Conservation (phyloP, 345 rosid genomes). For the Durio zibethinus region DNA sequence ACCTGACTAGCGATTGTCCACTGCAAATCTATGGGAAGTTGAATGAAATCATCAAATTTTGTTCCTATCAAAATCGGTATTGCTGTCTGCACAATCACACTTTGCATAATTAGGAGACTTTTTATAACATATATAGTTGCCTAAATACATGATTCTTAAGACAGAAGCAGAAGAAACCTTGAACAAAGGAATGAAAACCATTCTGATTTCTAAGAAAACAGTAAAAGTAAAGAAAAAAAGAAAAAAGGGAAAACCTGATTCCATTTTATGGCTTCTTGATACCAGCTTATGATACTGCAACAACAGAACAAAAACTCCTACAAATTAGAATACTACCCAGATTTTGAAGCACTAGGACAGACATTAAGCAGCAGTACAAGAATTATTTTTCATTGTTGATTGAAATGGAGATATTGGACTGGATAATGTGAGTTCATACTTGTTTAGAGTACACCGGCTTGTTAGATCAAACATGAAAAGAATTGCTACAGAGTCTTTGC, state of each 20-base stretch:
- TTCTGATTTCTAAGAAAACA: background rate
- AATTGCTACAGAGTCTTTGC: slow-evolving; percentile 85
- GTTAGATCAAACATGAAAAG: slow-evolving; percentile 88
- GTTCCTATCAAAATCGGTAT: slow-evolving; percentile 84
- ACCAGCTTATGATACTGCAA: slow-evolving; percentile 75
- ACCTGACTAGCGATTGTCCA: slow-evolving; percentile 95
- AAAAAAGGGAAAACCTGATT: slow-evolving; percentile 53
- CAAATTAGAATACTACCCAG: background rate
- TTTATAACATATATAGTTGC: background rate
- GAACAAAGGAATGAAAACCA: background rate
- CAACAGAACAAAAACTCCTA: background rate
- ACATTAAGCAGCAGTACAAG: background rate
- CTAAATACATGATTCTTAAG: background rate
- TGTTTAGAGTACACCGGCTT: slow-evolving; percentile 71
- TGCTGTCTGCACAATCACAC: slow-evolving; percentile 52
- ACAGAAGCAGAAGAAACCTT: background rate
- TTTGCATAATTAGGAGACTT: background rate
- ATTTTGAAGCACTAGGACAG: background rate
- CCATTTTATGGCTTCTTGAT: slow-evolving; percentile 67
- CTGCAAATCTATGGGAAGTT: slow-evolving; percentile 82
- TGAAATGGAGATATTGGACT: background rate
- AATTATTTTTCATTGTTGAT: background rate
- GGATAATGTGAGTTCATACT: slow-evolving; percentile 30
- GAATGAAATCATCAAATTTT: slow-evolving; percentile 92
- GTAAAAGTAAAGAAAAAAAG: background rate